Evolutionary conservation across 441 rosid species (phyloP), one percentile per base, ranked within the genome.

Genomic region (Erodium moschatum): DNA sequence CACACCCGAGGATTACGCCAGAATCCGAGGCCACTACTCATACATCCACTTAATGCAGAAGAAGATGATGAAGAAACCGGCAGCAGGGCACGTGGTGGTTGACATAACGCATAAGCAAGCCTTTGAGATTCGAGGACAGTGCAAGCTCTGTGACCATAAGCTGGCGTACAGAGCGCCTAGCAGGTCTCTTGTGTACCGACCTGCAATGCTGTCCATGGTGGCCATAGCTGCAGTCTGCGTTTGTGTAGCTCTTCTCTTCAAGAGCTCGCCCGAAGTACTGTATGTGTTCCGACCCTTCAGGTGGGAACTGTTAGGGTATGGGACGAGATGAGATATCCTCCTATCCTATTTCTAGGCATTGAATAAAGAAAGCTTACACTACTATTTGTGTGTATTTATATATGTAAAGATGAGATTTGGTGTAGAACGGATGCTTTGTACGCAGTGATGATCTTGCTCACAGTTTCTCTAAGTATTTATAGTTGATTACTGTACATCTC

Each of bases 141-240:
- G 98, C 90, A 83, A 83, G 72, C 81, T 82, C 64, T 92, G 98
- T 70, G 78, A 73, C 73, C 84, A 75, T 62, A 90, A 88, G 77
- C 64, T 78, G 67, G 82, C 81, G 42, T 83, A 74, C 62, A 84
- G 86, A 71, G 62, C 81, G 5, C 46, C 78, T 46, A 70, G 86
- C 31, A 74, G 84, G 83, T 81, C 93, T 31, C 75, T 88, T 7
- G 76, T 80, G 46, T 92, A 90, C 85, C 84, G 90, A 80, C 98
- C 98, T 0, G 87, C 98, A 40, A 87, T 92, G 98, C 81, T 92
- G 40, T 90, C 98, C 4, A 88, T 90, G 97, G 91, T 92, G 76
- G 90, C 89, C 2, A 80, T 92, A 10, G 98, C 98, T 7, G 96
- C 97, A 2, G 98, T 90, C 40, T 92, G 98, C 2, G 97, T 90